phyloP scores from a whole-genome alignment of 306 rosid species.

The Corylus heterophylla region DNA sequence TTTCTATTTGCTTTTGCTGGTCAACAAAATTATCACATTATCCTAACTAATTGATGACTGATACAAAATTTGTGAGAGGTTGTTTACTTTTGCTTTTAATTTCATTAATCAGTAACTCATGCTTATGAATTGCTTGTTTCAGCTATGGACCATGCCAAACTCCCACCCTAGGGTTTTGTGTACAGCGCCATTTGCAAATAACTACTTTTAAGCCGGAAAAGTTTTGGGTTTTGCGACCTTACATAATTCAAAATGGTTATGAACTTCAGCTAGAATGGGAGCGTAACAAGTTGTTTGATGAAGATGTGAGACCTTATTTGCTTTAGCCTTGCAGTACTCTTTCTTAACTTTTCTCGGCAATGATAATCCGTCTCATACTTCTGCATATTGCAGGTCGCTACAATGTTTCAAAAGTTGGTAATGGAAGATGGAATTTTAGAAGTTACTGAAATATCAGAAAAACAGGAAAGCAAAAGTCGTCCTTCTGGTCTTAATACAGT shows the following conservation, averaged over 20 bases:
- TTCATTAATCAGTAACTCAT: conserved; percentile 32
- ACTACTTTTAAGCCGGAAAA: conserved; percentile 90
- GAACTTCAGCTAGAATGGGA: conserved; percentile 94
- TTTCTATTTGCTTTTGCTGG: neutral
- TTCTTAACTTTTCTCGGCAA: conserved; percentile 10
- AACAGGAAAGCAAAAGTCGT: conserved; percentile 86
- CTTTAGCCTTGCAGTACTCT: conserved; percentile 22
- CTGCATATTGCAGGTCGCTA: conserved; percentile 60
- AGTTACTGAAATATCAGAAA: conserved; percentile 77
- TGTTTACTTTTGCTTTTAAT: neutral
- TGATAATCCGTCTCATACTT: conserved; percentile 24
- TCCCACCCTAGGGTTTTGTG: conserved; percentile 96
- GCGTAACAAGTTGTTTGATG: conserved; percentile 83
- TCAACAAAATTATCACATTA: neutral
- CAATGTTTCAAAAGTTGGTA: conserved; percentile 80
- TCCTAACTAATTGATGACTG: neutral
- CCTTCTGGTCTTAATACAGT: conserved; percentile 97
- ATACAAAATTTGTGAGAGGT: neutral
- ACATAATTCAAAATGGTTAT: conserved; percentile 73
- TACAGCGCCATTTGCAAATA: conserved; percentile 89
- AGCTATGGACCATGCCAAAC: conserved; percentile 99
- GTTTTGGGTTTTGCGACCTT: conserved; percentile 83
- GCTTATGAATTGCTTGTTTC: conserved; percentile 46
- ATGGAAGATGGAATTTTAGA: conserved; percentile 67
- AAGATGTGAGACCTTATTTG: conserved; percentile 52